Conservation (phyloP, 2,329 filamentous ascomycete genomes). For the Fonsecaea multimorphosa region DNA sequence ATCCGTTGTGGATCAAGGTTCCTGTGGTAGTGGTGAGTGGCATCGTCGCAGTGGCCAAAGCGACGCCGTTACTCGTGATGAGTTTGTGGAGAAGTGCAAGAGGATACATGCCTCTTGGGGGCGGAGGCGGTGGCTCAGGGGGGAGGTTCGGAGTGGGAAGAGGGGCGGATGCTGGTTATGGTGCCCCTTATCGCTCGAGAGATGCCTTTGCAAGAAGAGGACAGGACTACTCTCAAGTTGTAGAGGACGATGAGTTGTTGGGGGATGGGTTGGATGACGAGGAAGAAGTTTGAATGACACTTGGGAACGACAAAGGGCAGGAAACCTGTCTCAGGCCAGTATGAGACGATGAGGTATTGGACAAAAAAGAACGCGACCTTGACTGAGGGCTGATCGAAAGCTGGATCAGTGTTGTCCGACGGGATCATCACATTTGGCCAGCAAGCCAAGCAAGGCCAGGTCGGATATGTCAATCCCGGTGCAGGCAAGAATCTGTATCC, state of each 20-base stretch:
- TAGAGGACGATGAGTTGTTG: slow-evolving; percentile 91
- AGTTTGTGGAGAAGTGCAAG: slow-evolving; percentile 73
- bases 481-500: neutral
- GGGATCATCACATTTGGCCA: neutral
- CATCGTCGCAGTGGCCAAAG: slow-evolving; percentile 74
- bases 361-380: neutral
- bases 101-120: slow-evolving; percentile 58
- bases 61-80: slow-evolving; percentile 72
- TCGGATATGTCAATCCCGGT: neutral
- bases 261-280: slow-evolving; percentile 95
- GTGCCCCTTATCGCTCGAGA: slow-evolving; percentile 79
- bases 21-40: slow-evolving; percentile 82
- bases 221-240: slow-evolving; percentile 78
- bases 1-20: slow-evolving; percentile 79
- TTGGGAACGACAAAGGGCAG: neutral
- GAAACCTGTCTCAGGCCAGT: neutral
- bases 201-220: slow-evolving; percentile 86
- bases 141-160: slow-evolving; percentile 53
- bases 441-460: neutral
- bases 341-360: neutral
- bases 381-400: neutral
- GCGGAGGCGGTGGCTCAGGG: slow-evolving; percentile 52
- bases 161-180: slow-evolving; percentile 39
- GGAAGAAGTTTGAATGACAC: slow-evolving; percentile 49
- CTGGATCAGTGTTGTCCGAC: neutral